Evolutionary conservation across 2,329 filamentous ascomycete species (phyloP), one percentile per base, ranked within the genome.

Genomic region (Exophiala sideris): DNA sequence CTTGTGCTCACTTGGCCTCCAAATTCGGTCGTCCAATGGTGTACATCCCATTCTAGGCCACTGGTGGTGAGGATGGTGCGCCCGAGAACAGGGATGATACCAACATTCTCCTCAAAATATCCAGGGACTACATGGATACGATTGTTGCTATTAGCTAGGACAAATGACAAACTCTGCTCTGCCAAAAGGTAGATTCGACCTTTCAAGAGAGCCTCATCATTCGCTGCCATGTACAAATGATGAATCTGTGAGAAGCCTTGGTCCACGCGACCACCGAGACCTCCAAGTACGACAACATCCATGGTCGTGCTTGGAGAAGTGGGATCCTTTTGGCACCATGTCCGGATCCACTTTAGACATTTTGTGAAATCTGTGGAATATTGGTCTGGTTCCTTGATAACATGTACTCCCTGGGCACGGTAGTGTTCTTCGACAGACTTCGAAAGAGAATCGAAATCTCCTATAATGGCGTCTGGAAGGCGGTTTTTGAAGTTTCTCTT

Each of bases 361-460:
- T 99, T 99, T 64, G 82, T 85, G 64, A 97, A 96, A 70, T 99
- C 94, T 24, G 94, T 96, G 16, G 86, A 87, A 63, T 95, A 82
- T 70, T 97, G 89, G 67, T 95, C 89, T n/a, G 77, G 69, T 59
- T 92, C 84, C 63, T 84, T 75, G 60, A 89, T 78, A 49, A 97
- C 77, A 10, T 77, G 66, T 1, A 89, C 80, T n/a, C 57, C 70
- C 48, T 79, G 76, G 18, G 76, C 73, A 33, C 79, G 76, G 72
- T 91, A 95, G 71, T 87, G 86, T n/a, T 77, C 65, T 48, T 78
- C 78, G 9, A 88, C 80, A 10, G 81, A 72, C 8, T 82, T 75
- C 2, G 74, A 74, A 14, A 97, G 75, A 3, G 92, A 96, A 73
- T 99, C 94, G 8, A 99, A 79, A 68, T 99, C 94, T 44, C 94